Base-by-base conservation (phyloP, 164 flowering plant species). In the Umbilicus rupestris region DNA sequence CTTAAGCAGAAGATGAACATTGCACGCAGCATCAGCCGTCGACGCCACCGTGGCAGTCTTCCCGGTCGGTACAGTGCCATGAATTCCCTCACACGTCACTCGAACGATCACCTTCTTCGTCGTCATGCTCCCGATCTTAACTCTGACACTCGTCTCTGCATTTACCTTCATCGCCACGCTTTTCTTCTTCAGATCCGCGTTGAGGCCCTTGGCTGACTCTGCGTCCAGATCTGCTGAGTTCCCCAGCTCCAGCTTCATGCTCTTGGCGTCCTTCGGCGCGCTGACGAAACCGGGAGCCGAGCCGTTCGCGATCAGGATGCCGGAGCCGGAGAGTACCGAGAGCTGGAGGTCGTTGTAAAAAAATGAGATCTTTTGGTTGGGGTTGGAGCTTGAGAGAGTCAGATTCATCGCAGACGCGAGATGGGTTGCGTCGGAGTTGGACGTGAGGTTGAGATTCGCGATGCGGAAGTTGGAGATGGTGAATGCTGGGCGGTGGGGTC, bases 401-500 rank as follows among this genome's bases (percentile, higher is more conserved):
- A 89, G 74, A 65, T 79, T 74, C 66, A 86, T 68, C 20, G 60
- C 75, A 52, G 94, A 52, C 3, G 15, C 17, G 3, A 52, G 31
- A 14, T 72, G 71, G 41, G 69, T 44, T 85, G 76, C 11, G 58
- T 39, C n/a, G 78, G 59, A 67, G 3, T 78, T 60, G 26, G 82
- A 71, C 39, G 97, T 78, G 83, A 87, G 62, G 68, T 85, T 92
- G 78, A 89, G 80, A 47, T 75, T 70, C 7, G 89, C 68, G 83
- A 88, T 63, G 33, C 74, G 75, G 76, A 89, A 77, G 20, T 81
- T 44, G 67, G 86, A 59, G 73, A 92, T 79, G 66, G 84, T 52
- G 88, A 89, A 92, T 17, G 72, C 5, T 1, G 96, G 98, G 33
- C 83, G 80, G 28, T 87, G 91, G 30, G 98, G 98, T 44, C 87